phyloP scores from a whole-genome alignment of 768 basidiomycete species.

The Xerocomellus intermedius region DNA sequence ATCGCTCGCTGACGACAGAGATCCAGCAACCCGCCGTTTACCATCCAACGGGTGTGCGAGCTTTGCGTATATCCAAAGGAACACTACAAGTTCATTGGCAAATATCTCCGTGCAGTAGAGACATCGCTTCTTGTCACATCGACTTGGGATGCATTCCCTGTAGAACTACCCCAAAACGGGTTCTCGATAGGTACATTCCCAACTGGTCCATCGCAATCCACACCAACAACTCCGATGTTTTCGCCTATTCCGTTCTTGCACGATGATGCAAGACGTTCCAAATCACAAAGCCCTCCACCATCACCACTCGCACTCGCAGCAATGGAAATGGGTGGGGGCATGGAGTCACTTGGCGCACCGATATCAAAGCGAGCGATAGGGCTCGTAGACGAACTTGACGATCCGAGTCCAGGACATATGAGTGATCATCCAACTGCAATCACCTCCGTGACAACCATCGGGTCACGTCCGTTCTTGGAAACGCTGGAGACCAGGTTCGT shows the following conservation, averaged over 20 bases:
- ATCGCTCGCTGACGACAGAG: constrained; percentile 3
- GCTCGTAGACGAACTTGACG: constrained; percentile 82
- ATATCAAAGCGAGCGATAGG: constrained; percentile 56
- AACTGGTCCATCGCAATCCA: constrained; percentile 48
- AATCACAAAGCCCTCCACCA: constrained; percentile 76
- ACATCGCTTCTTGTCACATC: constrained; percentile 83
- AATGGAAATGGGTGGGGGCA: constrained; percentile 31
- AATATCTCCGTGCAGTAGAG: constrained; percentile 86
- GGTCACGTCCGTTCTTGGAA: constrained; percentile 47
- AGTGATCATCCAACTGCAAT: constrained; percentile 76
- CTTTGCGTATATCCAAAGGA: constrained; percentile 65
- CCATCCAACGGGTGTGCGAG: constrained; percentile 87
- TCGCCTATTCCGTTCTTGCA: constrained; percentile 88
- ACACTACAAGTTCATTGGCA: constrained; percentile 77
- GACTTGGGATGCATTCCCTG: constrained; percentile 68
- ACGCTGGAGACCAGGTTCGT: constrained; percentile 66
- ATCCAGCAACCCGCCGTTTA: constrained; percentile 69
- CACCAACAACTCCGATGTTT: constrained; percentile 78
- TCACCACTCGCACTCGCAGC: constrained; percentile 60
- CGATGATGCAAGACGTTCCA: constrained; percentile 76
- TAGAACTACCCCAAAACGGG: constrained; percentile 34
- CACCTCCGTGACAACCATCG: constrained; percentile 56
- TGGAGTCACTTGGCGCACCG: constrained; percentile 38
- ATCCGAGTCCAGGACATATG: constrained; percentile 81
- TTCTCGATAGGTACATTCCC: constrained; percentile 33